A percentile compares a stretch with the other conserved stretches of the same genome.
These are phyloP conservation scores for Entomortierella parvispora DNA, from an alignment of 192 early-diverging fungal species.

Conservation along the genomic window DNA sequence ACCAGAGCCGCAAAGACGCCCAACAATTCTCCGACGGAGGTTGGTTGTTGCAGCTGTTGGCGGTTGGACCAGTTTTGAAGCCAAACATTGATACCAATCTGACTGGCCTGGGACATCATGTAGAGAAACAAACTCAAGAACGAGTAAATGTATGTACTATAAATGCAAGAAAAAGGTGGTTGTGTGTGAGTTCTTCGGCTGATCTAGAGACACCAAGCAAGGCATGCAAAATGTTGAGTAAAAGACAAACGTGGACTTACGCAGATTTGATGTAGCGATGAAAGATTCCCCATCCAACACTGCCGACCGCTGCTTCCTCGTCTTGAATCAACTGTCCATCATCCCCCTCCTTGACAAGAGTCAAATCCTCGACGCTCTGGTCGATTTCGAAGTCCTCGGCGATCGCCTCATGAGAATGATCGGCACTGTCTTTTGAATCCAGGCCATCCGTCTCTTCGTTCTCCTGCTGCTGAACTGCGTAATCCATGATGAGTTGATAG, in stretches of 20 bases:
- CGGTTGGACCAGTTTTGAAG: constrained; percentile 8
- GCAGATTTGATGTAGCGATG: constrained; percentile 71
- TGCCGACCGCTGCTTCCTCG: constrained; percentile 84
- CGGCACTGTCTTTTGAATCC: not conserved
- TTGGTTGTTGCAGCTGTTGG: not conserved
- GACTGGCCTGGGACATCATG: constrained; percentile 2
- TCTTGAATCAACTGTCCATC: constrained; percentile 71
- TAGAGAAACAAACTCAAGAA: not conserved
- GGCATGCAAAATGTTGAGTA: not conserved
- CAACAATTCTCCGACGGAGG: constrained; percentile 7
- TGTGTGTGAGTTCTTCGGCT: not conserved
- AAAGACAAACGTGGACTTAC: constrained; percentile 8
- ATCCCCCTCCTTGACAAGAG: not conserved
- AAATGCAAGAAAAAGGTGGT: constrained; percentile 53
- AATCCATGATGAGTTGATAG: constrained; percentile 59
- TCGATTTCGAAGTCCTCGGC: not conserved
- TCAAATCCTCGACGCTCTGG: not conserved
- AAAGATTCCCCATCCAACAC: constrained; percentile 82
- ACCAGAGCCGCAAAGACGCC: constrained; percentile 23
- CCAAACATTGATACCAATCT: constrained; percentile 22
- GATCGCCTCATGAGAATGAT: not conserved
- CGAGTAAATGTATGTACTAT: constrained; percentile 6
- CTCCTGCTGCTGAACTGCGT: constrained; percentile 57
- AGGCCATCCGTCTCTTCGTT: not conserved
- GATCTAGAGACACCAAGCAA: not conserved